Conservation (phyloP, 257 asterid genomes). For the Rhazya stricta region DNA sequence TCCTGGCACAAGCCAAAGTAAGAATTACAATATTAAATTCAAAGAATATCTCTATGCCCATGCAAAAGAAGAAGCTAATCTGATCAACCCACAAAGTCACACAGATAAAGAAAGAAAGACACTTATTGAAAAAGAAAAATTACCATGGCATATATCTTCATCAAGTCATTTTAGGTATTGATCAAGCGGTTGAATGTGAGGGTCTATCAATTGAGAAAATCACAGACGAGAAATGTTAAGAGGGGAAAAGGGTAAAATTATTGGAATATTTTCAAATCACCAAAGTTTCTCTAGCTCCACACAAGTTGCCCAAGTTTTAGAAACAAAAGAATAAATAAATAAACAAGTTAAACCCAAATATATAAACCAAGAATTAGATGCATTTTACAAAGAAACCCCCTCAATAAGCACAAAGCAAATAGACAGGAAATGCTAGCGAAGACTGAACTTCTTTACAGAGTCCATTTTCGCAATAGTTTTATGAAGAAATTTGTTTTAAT, state of each 20-base stretch:
- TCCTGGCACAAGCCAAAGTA: conserved; percentile 41
- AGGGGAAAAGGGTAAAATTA: background rate
- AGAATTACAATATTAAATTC: conserved; percentile 6
- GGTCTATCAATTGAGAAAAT: conserved; percentile 53
- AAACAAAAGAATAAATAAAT: too few relatives aligned
- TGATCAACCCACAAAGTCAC: background rate
- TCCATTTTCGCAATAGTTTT: too few relatives aligned
- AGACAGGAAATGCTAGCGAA: background rate
- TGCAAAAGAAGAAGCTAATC: background rate
- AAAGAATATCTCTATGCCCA: background rate
- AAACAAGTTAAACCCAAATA: background rate
- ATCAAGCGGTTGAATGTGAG: conserved; percentile 94
- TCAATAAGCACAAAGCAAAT: background rate
- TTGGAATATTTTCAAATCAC: background rate
- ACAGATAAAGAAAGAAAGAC: background rate
- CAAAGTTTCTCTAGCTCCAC: background rate
- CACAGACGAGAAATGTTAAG: background rate
- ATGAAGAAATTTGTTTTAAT: too few relatives aligned
- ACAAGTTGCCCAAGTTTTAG: background rate
- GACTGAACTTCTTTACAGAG: background rate
- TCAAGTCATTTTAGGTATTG: conserved; percentile 78
- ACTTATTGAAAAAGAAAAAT: background rate
- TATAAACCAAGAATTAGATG: background rate
- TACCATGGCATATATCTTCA: conserved; percentile 85
- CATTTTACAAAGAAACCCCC: background rate